These are phyloP conservation scores for Coniochaeta ligniaria DNA, from an alignment of 2,329 filamentous ascomycete species.

Conservation along the genomic window DNA sequence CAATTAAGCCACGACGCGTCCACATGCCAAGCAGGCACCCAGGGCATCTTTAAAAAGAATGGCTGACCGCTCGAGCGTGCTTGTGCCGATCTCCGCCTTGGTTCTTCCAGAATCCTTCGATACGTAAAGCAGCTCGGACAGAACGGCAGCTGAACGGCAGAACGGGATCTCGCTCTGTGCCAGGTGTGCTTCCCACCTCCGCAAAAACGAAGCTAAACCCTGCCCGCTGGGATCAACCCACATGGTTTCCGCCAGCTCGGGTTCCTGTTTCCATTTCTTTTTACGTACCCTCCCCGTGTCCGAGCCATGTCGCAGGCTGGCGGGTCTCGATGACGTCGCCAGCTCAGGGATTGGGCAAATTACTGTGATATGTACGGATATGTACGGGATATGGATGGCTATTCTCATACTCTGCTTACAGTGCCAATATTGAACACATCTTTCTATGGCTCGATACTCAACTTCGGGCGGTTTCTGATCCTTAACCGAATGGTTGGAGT, in stretches of 20 bases:
- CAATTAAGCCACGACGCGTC: not conserved
- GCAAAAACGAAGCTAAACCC: not conserved
- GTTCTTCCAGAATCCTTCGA: not conserved
- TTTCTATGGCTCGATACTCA: not conserved
- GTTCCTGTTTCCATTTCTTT: not conserved
- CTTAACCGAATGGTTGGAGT: not conserved
- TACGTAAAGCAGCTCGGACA: not conserved
- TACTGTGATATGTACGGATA: too few species aligned
- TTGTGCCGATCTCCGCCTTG: not conserved
- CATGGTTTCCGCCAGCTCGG: not conserved
- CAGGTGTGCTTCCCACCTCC: slow-evolving; percentile 1
- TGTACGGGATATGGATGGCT: not conserved
- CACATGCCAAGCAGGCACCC: not conserved
- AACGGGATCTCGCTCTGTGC: not conserved
- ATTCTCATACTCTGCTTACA: not conserved
- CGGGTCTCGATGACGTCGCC: slow-evolving; percentile 2
- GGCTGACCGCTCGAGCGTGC: not conserved
- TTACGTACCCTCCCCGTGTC: not conserved
- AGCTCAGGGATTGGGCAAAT: not conserved
- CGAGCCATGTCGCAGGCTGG: slow-evolving; percentile 1
- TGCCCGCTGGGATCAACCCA: not conserved
- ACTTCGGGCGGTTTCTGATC: not conserved
- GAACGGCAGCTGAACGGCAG: too few species aligned
- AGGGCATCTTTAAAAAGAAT: not conserved
- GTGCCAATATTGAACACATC: not conserved